Evolutionary conservation across 148 eudicot genomes (phyloP), one percentile per base, ranked within the genome.

Genomic region (Vaccinium vitisidaea): DNA sequence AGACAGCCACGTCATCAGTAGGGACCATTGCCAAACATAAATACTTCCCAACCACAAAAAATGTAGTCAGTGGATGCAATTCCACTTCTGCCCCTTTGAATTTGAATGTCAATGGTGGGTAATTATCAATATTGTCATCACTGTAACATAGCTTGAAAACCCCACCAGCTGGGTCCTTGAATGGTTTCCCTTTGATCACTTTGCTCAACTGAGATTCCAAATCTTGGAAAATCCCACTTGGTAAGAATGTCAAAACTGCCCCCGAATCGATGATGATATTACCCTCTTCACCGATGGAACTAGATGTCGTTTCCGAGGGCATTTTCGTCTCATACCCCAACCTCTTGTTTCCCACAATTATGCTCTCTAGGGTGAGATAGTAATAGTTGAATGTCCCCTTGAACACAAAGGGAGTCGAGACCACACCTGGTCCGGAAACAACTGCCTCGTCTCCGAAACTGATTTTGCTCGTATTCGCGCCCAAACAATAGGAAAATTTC

Each of bases 191-290:
- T 1, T 54, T 46, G 8, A 92, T 89, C 0, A 50, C 81, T 1
- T 55, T 15, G 9, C 2, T 16, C 79, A 94, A 63, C 0, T 85
- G 77, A 0, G 80, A n/a, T 15, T 39, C 84, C 16, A 94, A 59
- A 0, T 76, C 53, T 0, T 36, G 30, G 89, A 0, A 89, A 36
- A 0, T 82, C 85, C 0, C 12, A 0, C 0, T 69, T 7, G 97
- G 95, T 6, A 94, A 27, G 5, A 84, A 36, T 0, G 98, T 94
- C 21, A 95, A 63, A 0, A 98, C 92, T 0, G 98, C 93, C 4
- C 98, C 98, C 0, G 98, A 95, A 71, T 95, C 96, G 12, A 95
- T 92, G 46, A 95, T 90, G 54, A 94, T 93, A 81, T 94, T 94
- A 5, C 95, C 95, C 14, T 87, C 86, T 0, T 75, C 71, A 8